Evolutionary conservation across 2,329 filamentous ascomycete species (phyloP).

Genomic region (Chalara sp.): DNA sequence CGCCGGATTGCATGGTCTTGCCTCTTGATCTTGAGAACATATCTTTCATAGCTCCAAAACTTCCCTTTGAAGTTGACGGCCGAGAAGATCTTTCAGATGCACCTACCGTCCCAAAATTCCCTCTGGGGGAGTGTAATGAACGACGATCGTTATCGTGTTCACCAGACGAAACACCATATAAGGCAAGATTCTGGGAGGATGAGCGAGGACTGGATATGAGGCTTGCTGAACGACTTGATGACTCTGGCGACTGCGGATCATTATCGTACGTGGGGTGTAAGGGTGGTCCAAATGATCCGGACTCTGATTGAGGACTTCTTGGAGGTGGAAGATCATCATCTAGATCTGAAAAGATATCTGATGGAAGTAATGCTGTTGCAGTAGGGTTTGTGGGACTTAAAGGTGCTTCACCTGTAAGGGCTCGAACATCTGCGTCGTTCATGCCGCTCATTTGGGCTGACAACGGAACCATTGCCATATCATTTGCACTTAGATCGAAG

Average conservation of each 20-base stretch:
- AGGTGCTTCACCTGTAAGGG: constrained; percentile 57
- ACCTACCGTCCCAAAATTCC: constrained; percentile 21
- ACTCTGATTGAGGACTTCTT: constrained; percentile 31
- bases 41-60: constrained; percentile 42
- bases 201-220: constrained; percentile 55
- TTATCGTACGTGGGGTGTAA: constrained; percentile 30
- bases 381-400: constrained; percentile 57
- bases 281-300: constrained; percentile 20
- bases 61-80: constrained; percentile 31
- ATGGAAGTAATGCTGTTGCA: constrained; percentile 66
- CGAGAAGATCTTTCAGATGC: constrained; percentile 15
- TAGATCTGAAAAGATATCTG: constrained; percentile 55
- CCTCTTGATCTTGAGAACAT: constrained; percentile 52
- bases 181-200: constrained; percentile 52
- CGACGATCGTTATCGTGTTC: constrained; percentile 22
- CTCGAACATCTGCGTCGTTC: constrained; percentile 56
- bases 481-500: constrained; percentile 22
- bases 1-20: constrained; percentile 54
- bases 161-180: constrained; percentile 30
- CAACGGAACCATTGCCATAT: constrained; percentile 23
- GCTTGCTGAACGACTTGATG: constrained; percentile 49
- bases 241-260: constrained; percentile 54
- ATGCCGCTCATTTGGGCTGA: constrained; percentile 34
- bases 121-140: constrained; percentile 21
- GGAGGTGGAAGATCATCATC: constrained; percentile 33